Base-by-base conservation (phyloP, 208 protist species). In the Wallacemonas collosoma region DNA sequence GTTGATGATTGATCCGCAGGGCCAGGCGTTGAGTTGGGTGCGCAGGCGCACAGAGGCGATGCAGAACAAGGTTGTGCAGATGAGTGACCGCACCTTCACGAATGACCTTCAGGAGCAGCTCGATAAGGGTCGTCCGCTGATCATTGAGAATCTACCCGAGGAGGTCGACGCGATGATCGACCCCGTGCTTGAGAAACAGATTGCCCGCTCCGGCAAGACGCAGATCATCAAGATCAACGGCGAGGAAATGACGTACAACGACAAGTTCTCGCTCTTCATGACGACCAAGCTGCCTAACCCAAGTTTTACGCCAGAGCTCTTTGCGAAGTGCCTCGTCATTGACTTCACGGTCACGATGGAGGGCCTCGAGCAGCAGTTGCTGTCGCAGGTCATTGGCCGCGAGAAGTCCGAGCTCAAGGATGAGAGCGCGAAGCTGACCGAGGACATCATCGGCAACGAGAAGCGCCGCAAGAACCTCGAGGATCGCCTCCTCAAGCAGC, bases 271-370 rank as follows among this genome's bases (percentile, higher is more conserved):
- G 43, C 79, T 99, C 43, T 99, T 98, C 86, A 94, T 99, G 72
- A 99, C 98, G 50, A 99, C 98, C 12, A 99, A 99, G 81, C 82
- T 99, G 47, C 87, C 97, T 15, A 99, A 99, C 83, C 98, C 98
- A n/a, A 97, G 95, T 79, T 99, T 98, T 79, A 97, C 95, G 51
- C 98, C 98, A 15, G 98, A 99, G 87, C 85, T 99, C 53, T 99
- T 95, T 71, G 98, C 98, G 39, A 99, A 99, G 85, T 98, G 95
- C 62, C 93, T 98, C 35, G 89, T 99, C 14, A 99, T 99, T 76
- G 98, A 99, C 81, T 99, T 99, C 75, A 98, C 98, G n/a, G 98
- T 99, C 11, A 99, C 98, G n/a, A 98, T 99, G 86, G 86, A 97
- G 79, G 95, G 97, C 69, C 86, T 99, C 41, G 98, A 99, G 81